phyloP scores from a whole-genome alignment of 2,329 filamentous ascomycete species.

The Lasiodiplodia gonubiensis region DNA sequence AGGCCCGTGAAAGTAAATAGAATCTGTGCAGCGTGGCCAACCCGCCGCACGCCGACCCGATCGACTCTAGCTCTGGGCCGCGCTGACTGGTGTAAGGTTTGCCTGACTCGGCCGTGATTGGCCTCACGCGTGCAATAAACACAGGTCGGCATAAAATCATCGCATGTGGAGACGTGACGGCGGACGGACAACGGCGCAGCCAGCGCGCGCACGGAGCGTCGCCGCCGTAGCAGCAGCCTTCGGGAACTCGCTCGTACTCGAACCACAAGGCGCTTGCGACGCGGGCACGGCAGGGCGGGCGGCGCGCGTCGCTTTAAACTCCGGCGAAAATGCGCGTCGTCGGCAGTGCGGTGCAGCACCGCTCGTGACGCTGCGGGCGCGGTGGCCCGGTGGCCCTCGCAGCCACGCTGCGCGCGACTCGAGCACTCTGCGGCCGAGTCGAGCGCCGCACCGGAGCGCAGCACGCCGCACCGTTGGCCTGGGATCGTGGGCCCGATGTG shows the following conservation, averaged over 20 bases:
- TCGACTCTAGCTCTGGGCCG: constrained; percentile 24
- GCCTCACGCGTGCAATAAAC: constrained; percentile 21
- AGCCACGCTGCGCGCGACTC: constrained; percentile 14
- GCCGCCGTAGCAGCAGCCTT: neutral
- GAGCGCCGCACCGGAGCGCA: constrained; percentile 1
- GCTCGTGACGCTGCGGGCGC: constrained; percentile 7
- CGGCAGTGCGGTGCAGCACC: neutral
- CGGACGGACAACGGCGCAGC: constrained; percentile 22
- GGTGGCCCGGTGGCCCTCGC: constrained; percentile 12
- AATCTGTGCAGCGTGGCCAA: constrained; percentile 23
- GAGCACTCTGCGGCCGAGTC: constrained; percentile 2
- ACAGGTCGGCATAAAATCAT: constrained; percentile 19
- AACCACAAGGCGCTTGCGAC: neutral
- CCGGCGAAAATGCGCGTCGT: neutral
- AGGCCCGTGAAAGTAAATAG: constrained; percentile 24
- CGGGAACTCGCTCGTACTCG: constrained; percentile 5
- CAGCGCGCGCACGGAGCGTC: constrained; percentile 14
- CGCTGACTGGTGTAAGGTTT: neutral
- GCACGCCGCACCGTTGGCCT: constrained; percentile 14
- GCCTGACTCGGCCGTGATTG: constrained; percentile 20
- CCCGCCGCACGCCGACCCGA: constrained; percentile 11
- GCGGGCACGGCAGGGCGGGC: neutral
- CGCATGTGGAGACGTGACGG: constrained; percentile 13
- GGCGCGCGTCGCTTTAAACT: constrained; percentile 10
- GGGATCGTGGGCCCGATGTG: neutral